Percentiles rank a stretch among this genome's conserved stretches.
Evolutionary conservation across 805 yeast genomes (phyloP).

Genomic region (Danielozyma ontarioensis): DNA sequence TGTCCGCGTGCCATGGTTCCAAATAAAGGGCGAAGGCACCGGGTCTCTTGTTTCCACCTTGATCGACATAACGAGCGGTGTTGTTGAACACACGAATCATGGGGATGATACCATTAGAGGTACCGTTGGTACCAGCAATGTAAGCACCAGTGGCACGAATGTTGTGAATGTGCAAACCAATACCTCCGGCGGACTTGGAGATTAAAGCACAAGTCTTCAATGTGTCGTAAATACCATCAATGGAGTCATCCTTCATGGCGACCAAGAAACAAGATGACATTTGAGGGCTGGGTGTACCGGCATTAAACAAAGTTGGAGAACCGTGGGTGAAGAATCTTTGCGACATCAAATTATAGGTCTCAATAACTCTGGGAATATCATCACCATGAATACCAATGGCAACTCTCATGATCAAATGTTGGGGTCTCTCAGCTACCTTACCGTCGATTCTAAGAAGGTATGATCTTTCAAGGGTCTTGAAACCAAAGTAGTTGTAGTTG

Average conservation of each 20-base stretch:
- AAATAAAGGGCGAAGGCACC: constrained; percentile 59
- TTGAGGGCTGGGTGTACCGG: constrained; percentile 57
- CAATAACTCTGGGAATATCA: constrained; percentile 48
- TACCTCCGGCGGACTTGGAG: constrained; percentile 61
- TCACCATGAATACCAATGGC: constrained; percentile 57
- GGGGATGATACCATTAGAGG: constrained; percentile 58
- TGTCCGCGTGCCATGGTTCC: constrained; percentile 63
- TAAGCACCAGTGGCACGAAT: constrained; percentile 56
- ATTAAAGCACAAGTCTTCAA: constrained; percentile 58
- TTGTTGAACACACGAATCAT: constrained; percentile 61
- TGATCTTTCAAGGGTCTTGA: constrained; percentile 57
- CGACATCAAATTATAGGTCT: constrained; percentile 56
- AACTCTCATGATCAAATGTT: constrained; percentile 58
- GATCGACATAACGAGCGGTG: constrained; percentile 61
- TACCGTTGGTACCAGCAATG: constrained; percentile 60
- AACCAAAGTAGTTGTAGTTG: constrained; percentile 54
- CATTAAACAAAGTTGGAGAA: constrained; percentile 57
- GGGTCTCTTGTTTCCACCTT: constrained; percentile 63
- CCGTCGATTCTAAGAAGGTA: constrained; percentile 51
- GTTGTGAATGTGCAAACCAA: constrained; percentile 57
- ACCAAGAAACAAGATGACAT: constrained; percentile 61
- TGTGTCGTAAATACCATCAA: constrained; percentile 59
- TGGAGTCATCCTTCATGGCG: constrained; percentile 60
- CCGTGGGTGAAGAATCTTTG: constrained; percentile 57
- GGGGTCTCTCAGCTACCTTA: constrained; percentile 58